phyloP scores from a whole-genome alignment of 176 grass and related monocot genomes.

The Musa schizocarpa region DNA sequence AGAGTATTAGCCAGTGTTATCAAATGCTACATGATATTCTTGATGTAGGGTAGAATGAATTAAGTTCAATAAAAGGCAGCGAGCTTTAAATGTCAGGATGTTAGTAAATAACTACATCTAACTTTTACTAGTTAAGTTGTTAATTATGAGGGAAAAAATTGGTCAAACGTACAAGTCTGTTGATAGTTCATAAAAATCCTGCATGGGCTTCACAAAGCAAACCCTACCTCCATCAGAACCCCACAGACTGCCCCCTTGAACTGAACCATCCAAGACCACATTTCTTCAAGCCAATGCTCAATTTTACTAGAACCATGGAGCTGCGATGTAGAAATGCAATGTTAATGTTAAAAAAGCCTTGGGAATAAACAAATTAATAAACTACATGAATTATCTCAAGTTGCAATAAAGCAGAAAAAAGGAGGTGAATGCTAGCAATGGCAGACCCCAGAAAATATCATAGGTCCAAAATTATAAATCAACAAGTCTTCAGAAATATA shows the following conservation, averaged over 20 bases:
- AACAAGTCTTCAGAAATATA: not conserved
- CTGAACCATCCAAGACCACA: constrained; percentile 76
- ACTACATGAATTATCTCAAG: not conserved
- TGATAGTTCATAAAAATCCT: not conserved
- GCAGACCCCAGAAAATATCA: not conserved
- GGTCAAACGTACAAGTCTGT: not conserved
- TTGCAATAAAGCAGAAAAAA: constrained; percentile 4
- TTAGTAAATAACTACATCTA: not conserved
- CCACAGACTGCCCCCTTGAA: constrained; percentile 66
- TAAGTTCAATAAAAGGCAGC: too few species aligned
- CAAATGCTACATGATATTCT: too few species aligned
- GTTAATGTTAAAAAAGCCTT: not conserved
- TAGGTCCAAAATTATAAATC: not conserved
- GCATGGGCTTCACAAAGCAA: not conserved
- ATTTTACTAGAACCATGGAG: constrained; percentile 57
- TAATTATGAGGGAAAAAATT: not conserved
- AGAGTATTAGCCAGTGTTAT: too few species aligned
- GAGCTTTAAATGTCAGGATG: not conserved
- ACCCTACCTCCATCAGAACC: constrained; percentile 56
- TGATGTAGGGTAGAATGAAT: too few species aligned
- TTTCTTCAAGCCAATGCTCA: constrained; percentile 84
- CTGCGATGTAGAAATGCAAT: constrained; percentile 42
- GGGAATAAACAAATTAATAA: not conserved
- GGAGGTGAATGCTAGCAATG: not conserved
- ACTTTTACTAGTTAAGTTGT: not conserved